Base-by-base conservation (phyloP, 257 asterid genomes). In the Handroanthus guayacan region DNA sequence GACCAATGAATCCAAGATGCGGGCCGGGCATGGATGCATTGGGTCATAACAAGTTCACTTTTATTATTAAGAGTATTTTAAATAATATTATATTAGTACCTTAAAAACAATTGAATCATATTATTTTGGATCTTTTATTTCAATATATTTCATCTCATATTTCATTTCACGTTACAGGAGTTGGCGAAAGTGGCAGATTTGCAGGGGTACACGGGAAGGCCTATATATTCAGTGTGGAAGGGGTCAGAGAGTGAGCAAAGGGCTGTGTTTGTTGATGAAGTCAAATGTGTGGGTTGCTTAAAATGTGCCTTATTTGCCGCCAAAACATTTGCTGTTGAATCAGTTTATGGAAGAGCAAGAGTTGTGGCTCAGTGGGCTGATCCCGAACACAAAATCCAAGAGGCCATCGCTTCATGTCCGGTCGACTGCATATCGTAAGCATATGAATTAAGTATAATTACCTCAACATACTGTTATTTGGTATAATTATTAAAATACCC, bases 281-380 rank as follows among this genome's bases (percentile, higher is more conserved):
- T 85, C n/a, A 92, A 88, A 86, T 94, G 98, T 47, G 85, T 94
- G 5, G 99, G 97, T 25, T 94, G 99, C 85, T 84, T 94, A 51
- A 94, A 94, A 82, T 92, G 99, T 72, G 99, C 99, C 9, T 73
- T 94, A 52, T 86, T 87, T 36, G 99, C 98, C 2, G 86, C 86
- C 39, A 94, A 92, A 57, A 94, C 99, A 10, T 94, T 94, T 69
- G 95, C 97, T 6, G 73, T 94, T 5, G 99, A 94, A 85, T 86
- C 98, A 0, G 87, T 85, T 34, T 87, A 89, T 45, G 99, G 99
- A 39, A 80, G 99, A 67, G 99, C 99, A 36, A 80, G 99, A 75
- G 99, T 87, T 3, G 91, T 90, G 75, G 88, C 94, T 47, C 99
- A 94, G 16, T 94, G 99, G 98, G 99, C 97, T 71, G 99, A 94